These are phyloP conservation scores for Rhodotorula sp. DNA, from an alignment of 1,284 basidiomycete species.

Conservation along the genomic window DNA sequence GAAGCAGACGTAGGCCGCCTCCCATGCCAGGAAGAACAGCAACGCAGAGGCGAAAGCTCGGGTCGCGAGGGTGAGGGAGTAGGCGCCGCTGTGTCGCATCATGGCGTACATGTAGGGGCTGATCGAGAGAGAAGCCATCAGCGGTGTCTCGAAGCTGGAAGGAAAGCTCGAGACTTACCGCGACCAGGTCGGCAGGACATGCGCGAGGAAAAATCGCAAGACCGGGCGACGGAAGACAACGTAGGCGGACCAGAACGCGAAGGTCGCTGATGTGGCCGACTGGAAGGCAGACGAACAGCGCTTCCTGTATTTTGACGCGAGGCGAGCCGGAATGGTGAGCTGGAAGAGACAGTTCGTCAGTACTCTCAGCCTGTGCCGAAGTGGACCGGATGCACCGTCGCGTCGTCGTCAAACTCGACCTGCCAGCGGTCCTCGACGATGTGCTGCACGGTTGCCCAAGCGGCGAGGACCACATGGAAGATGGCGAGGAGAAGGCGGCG, in stretches of 20 bases:
- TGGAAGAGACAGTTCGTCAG: not conserved
- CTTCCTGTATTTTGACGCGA: slow-evolving; percentile 10
- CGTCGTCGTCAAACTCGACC: slow-evolving; percentile 33
- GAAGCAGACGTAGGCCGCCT: slow-evolving; percentile 32
- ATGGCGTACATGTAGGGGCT: slow-evolving; percentile 39
- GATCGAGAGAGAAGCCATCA: not conserved
- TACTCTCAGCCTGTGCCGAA: not conserved
- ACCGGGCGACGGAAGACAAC: slow-evolving; percentile 34
- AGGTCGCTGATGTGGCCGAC: slow-evolving; percentile 15
- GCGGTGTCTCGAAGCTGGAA: no score
- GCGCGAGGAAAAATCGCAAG: slow-evolving; percentile 37
- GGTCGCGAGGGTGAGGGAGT: slow-evolving; percentile 29
- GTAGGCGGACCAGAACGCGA: slow-evolving; percentile 35
- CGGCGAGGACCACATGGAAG: slow-evolving; percentile 20
- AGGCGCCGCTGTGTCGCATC: slow-evolving; percentile 36
- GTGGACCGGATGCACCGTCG: slow-evolving; percentile 6
- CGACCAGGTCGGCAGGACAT: slow-evolving; percentile 31
- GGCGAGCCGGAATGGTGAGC: slow-evolving; percentile 39
- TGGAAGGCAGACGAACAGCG: slow-evolving; percentile 6
- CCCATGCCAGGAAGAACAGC: slow-evolving; percentile 27
- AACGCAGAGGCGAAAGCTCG: slow-evolving; percentile 16
- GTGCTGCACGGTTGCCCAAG: slow-evolving; percentile 27
- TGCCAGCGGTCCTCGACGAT: slow-evolving; percentile 21
- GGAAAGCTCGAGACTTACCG: slow-evolving; percentile 12
- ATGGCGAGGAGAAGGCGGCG: slow-evolving; percentile 33